A percentile compares a stretch with the other conserved stretches of the same genome.
Conservation (phyloP, 768 basidiomycete species). For the Tubosaeta sp. region DNA sequence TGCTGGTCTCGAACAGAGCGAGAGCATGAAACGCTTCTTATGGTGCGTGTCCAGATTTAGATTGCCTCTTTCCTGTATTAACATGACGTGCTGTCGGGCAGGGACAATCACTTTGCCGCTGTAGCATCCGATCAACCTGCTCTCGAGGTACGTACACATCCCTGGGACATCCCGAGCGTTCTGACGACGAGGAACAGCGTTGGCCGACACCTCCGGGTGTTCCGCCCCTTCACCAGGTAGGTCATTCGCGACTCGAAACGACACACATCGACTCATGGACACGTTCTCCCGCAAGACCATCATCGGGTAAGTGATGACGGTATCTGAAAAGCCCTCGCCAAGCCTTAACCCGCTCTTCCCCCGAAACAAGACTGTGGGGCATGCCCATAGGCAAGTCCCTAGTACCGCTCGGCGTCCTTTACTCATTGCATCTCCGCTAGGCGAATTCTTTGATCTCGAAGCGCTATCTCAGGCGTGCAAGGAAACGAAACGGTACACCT, state of each 20-base stretch:
- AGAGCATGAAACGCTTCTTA: slow-evolving; percentile 70
- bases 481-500: slow-evolving; percentile 58
- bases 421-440: slow-evolving; percentile 26
- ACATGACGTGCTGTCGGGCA: slow-evolving; percentile 17
- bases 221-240: slow-evolving; percentile 53
- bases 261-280: slow-evolving; percentile 1
- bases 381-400: slow-evolving; percentile 52
- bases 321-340: too few species aligned
- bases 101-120: slow-evolving; percentile 73
- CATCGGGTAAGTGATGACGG: slow-evolving; percentile 43
- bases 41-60: slow-evolving; percentile 41
- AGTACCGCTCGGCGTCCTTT: neutral
- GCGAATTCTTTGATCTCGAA: slow-evolving; percentile 72
- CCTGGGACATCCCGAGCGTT: too few species aligned
- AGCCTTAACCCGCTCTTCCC: too few species aligned
- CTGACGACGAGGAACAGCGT: slow-evolving; percentile 30
- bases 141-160: slow-evolving; percentile 44
- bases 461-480: slow-evolving; percentile 53
- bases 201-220: slow-evolving; percentile 50
- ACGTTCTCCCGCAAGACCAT: slow-evolving; percentile 40
- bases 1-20: slow-evolving; percentile 64
- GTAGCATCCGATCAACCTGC: slow-evolving; percentile 65
- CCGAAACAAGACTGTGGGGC: slow-evolving; percentile 54
- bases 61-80: neutral
- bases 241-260: neutral